A percentile compares a stretch with the other conserved stretches of the same genome.
These are phyloP conservation scores for Nissolia schottii DNA, from an alignment of 306 rosid genomes.

Conservation along the genomic window DNA sequence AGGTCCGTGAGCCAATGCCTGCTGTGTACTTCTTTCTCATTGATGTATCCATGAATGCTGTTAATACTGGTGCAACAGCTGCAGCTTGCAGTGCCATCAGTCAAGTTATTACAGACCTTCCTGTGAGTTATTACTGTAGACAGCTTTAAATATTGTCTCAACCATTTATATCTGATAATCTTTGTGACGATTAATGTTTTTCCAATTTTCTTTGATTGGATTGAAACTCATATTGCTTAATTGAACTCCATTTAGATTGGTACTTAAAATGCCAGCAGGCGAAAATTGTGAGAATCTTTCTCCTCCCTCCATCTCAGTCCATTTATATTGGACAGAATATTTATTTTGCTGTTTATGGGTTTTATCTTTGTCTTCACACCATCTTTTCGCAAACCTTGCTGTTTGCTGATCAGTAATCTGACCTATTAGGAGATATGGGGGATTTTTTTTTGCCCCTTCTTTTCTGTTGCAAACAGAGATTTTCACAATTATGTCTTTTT, in stretches of 20 bases:
- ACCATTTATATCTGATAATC: constrained; percentile 2
- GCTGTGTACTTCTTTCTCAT: constrained; percentile 92
- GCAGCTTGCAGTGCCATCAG: constrained; percentile 98
- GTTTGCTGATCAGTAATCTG: background rate
- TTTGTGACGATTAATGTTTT: constrained; percentile 15
- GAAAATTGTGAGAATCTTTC: background rate
- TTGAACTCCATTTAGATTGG: background rate
- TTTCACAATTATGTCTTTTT: background rate
- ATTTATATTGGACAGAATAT: background rate
- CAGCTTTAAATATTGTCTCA: background rate
- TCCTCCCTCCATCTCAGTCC: background rate
- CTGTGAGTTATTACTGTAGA: constrained; percentile 63
- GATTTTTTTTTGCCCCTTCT: background rate
- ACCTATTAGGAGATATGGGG: background rate
- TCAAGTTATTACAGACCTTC: constrained; percentile 91
- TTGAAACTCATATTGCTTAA: constrained; percentile 12
- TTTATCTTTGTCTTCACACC: background rate
- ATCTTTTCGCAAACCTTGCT: background rate
- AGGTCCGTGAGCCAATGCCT: constrained; percentile 99
- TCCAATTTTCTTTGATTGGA: constrained; percentile 17
- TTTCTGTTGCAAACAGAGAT: background rate
- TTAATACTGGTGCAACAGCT: constrained; percentile 98
- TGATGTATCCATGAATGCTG: constrained; percentile 94
- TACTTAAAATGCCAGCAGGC: background rate
- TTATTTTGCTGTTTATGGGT: background rate